These are phyloP conservation scores for Malbranchea cinnamomea DNA, from an alignment of 2,329 filamentous ascomycete species.

Conservation along the genomic window DNA sequence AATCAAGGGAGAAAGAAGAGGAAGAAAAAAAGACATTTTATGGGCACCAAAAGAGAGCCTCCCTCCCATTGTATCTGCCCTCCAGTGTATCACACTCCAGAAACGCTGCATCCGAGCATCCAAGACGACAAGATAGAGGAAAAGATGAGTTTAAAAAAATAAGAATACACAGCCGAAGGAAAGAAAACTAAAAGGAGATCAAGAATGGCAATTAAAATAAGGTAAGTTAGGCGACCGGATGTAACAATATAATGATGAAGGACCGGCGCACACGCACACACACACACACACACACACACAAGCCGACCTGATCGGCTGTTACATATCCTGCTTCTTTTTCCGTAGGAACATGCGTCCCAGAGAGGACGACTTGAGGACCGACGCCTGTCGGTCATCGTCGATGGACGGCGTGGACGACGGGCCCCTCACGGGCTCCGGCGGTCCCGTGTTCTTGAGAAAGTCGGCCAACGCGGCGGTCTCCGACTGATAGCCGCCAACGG, in stretches of 20 bases:
- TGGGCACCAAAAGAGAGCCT: too few relatives aligned
- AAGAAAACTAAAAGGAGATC: constrained; percentile 9
- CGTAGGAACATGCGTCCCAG: constrained; percentile 17
- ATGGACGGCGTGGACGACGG: constrained; percentile 7
- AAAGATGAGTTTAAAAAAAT: constrained; percentile 2
- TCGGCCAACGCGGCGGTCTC: constrained; percentile 54
- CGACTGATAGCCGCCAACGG: too few relatives aligned
- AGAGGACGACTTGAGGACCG: constrained; percentile 13
- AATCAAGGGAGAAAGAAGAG: constrained; percentile 5
- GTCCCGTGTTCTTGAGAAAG: constrained; percentile 55
- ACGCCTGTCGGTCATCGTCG: constrained; percentile 9
- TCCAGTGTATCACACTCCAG: too few relatives aligned
- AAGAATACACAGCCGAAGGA: constrained; percentile 6
- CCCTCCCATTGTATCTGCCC: too few relatives aligned
- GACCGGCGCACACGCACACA: too few relatives aligned
- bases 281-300: too few relatives aligned
- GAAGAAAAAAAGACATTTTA: neutral
- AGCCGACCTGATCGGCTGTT: too few relatives aligned
- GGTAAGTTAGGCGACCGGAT: too few relatives aligned
- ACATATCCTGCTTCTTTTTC: constrained; percentile 14
- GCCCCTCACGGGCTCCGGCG: constrained; percentile 32
- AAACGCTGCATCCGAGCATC: too few relatives aligned
- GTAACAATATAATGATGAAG: too few relatives aligned
- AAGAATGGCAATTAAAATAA: constrained; percentile 3
- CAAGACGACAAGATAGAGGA: neutral